Evolutionary conservation across 805 yeast genomes (phyloP), one percentile per base, ranked within the genome.

Genomic region (Saccharomycopsis lassenensis): DNA sequence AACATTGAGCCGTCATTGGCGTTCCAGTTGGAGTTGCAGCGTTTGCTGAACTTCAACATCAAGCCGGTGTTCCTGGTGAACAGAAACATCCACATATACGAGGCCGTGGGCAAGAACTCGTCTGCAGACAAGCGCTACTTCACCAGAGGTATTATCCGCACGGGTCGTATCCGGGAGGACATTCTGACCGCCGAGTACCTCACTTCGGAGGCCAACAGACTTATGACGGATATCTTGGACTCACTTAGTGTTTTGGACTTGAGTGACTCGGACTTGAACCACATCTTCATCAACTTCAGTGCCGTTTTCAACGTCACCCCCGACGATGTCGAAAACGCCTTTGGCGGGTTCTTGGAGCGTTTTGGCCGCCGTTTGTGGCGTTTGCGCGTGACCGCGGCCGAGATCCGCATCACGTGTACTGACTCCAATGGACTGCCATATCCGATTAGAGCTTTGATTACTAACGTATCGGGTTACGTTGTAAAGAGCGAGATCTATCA

Each of bases 1-100:
- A 96, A 91, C 57, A 86, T 91, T 49, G 97, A 91, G 61, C 99
- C 99, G 17, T 95, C 97, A 28, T 69, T 89, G 52, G 97, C 98
- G 35, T 91, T 77, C 81, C 98, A 91, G 66, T 71, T 91, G 48
- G 99, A 91, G 63, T 70, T 91, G 46, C 89, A 84, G 52, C 77
- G 97, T 63, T 69, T 91, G 61, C 84, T 94, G 30, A 93, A 91
- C 66, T 91, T 91, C 65, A 77, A 84, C 63, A 84, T 89, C 62
- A 85, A 80, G 57, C 97, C 95, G 35, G 83, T 89, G 37, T 82
- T 83, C 65, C 83, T 95, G 41, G 96, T 87, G 59, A 91, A 91
- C 69, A 78, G 97, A 65, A 87, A 89, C 66, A 83, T 91, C 46
- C 98, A 91, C 55, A 96, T 93, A 36, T 91, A 91, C 54, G 95